Evolutionary conservation across 2,329 filamentous ascomycete genomes (phyloP).

Genomic region (Dothiorella sarmentorum): DNA sequence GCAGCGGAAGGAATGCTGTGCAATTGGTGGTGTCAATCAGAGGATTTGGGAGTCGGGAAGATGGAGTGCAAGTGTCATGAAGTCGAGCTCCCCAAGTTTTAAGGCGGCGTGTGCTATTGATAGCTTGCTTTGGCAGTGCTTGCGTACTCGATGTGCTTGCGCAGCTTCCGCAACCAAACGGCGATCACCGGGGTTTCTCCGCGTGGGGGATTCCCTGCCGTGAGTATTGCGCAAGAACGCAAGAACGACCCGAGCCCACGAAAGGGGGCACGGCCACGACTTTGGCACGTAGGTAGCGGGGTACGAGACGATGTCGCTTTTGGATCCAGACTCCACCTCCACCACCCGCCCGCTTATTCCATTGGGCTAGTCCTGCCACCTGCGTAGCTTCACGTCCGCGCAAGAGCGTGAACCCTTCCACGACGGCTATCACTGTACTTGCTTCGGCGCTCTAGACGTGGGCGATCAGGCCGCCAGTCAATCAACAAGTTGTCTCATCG

Average conservation of each 20-base stretch:
- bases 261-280: constrained; percentile 9
- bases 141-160: not conserved
- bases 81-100: not conserved
- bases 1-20: not conserved
- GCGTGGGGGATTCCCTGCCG: constrained; percentile 5
- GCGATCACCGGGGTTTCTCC: constrained; percentile 11
- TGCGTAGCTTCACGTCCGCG: too few relatives aligned
- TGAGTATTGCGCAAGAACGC: not conserved
- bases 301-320: constrained; percentile 1
- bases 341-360: constrained; percentile 7
- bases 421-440: not conserved
- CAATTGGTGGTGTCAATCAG: not conserved
- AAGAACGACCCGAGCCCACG: not conserved
- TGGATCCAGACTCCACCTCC: not conserved
- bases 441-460: not conserved
- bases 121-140: not conserved
- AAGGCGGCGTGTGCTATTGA: constrained; percentile 12
- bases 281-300: constrained; percentile 1
- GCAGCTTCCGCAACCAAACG: constrained; percentile 11
- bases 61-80: not conserved
- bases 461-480: not conserved
- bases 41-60: not conserved
- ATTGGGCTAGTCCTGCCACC: too few relatives aligned
- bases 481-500: constrained; percentile 12
- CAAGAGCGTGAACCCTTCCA: too few relatives aligned